Base-by-base conservation (phyloP, 768 basidiomycete genomes). In the Xerocomus brunneocitrinus region DNA sequence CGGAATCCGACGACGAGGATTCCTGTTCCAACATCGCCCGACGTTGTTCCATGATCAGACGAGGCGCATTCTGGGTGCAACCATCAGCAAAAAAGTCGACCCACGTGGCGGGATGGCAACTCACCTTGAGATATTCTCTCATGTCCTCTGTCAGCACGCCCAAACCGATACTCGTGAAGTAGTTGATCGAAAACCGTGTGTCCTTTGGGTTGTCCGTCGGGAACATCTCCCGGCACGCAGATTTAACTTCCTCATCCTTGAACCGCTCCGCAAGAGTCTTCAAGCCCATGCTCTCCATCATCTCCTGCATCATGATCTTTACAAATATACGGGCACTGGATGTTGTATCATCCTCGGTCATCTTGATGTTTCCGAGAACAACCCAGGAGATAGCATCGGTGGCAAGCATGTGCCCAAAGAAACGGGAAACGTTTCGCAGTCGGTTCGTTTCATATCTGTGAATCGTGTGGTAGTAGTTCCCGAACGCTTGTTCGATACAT, bases 401-500 rank as follows among this genome's bases (percentile, higher is more conserved):
- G 7, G 89, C 81, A 55, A 98, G 57, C 25, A 98, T 76, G 66
- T 97, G 94, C 1, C 97, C 97, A 61, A 99, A 98, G 76, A 99
- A 93, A 40, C 94, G 84, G 9, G 91, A 90, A 57, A 99, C 97
- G 67, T 98, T 99, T 49, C 97, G 91, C 22, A 99, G 77, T 10
- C 95, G 90, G 71, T 98, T 99, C 19, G 97, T 97, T 72, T 99
- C 97, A 71, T 98, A 98, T 57, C 97, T 88, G 75, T 99, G 97
- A 63, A 98, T 92, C 5, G 97, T 98, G 22, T 82, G 85, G 75
- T 94, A 99, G 72, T 98, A 98, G 66, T 81, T 89, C 41, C 66
- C 71, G 72, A 98, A 98, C 1, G 93, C 90, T 52, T 82, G 71
- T 69, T 99, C 94, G 67, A 91, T 89, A 58, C 78, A 80, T 41